Percentiles rank a stretch among this genome's conserved stretches.
These are phyloP conservation scores for Parascedosporium putredinis DNA, from an alignment of 2,329 filamentous ascomycete species.

Conservation along the genomic window DNA sequence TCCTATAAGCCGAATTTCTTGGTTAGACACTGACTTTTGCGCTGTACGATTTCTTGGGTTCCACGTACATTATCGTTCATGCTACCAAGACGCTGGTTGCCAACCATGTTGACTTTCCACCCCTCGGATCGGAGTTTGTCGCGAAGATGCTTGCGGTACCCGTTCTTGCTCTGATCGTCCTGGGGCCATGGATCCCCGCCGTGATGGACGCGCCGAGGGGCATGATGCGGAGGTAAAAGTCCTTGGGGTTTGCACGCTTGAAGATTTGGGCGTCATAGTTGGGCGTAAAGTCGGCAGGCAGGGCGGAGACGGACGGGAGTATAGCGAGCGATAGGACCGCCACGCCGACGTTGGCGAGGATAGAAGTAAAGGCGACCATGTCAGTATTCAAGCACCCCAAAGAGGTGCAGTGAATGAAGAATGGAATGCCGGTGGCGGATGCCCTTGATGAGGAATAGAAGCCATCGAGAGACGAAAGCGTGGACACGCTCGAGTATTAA, in stretches of 20 bases:
- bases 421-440: too few relatives aligned
- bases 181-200: slow-evolving; percentile 16
- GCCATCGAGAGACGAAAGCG: too few relatives aligned
- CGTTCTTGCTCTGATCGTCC: slow-evolving; percentile 16
- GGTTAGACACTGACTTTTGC: background rate
- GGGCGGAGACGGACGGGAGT: too few relatives aligned
- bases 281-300: too few relatives aligned
- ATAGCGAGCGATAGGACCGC: too few relatives aligned
- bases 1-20: slow-evolving; percentile 7
- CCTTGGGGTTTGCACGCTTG: background rate
- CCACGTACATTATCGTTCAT: slow-evolving; percentile 19
- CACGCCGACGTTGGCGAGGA: too few relatives aligned
- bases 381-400: too few relatives aligned
- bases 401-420: too few relatives aligned
- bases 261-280: background rate
- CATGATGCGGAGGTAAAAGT: slow-evolving; percentile 20
- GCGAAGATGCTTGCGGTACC: slow-evolving; percentile 25
- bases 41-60: background rate
- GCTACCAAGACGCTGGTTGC: slow-evolving; percentile 24
- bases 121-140: slow-evolving; percentile 18
- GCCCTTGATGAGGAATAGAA: too few relatives aligned
- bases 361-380: too few relatives aligned
- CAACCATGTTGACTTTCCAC: slow-evolving; percentile 28
- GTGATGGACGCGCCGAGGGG: slow-evolving; percentile 25
- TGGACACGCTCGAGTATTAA: too few relatives aligned